These are phyloP conservation scores for Phylloboletellus chloephorus DNA, from an alignment of 1,284 basidiomycete species.

Conservation along the genomic window DNA sequence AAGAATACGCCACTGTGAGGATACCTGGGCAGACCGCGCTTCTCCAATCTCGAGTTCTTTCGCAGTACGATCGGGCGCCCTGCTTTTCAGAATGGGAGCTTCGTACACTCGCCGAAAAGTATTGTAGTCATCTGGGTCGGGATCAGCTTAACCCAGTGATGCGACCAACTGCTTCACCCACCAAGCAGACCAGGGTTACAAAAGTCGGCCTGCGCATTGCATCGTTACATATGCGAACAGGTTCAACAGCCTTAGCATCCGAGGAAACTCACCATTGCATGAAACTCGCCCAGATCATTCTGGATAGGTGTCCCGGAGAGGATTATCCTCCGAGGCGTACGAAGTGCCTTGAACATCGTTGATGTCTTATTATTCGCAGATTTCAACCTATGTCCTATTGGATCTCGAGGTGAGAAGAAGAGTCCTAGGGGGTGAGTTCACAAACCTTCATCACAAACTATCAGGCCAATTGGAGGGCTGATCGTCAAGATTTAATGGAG, in stretches of 20 bases:
- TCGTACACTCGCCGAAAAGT: slow-evolving; percentile 83
- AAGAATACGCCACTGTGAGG: slow-evolving; percentile 1
- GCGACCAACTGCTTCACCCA: slow-evolving; percentile 28
- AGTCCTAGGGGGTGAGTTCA: neutral
- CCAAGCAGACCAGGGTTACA: slow-evolving; percentile 89
- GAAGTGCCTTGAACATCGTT: slow-evolving; percentile 78
- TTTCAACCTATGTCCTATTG: slow-evolving; percentile 85
- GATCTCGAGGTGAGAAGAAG: neutral
- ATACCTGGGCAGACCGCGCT: slow-evolving; percentile 66
- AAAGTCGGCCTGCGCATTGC: slow-evolving; percentile 70
- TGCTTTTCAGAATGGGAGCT: slow-evolving; percentile 82
- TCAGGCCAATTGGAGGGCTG: slow-evolving; percentile 85
- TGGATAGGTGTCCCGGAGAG: slow-evolving; percentile 97
- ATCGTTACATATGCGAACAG: neutral
- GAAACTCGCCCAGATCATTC: slow-evolving; percentile 94
- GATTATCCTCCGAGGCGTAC: slow-evolving; percentile 74
- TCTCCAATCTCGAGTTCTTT: slow-evolving; percentile 76
- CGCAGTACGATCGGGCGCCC: slow-evolving; percentile 67
- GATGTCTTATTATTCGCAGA: slow-evolving; percentile 91
- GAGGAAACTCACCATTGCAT: slow-evolving; percentile 72
- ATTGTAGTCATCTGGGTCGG: slow-evolving; percentile 56
- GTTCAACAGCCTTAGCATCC: slow-evolving; percentile 1
- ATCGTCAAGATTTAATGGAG: neutral
- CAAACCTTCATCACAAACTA: slow-evolving; percentile 92
- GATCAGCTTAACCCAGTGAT: neutral